Evolutionary conservation across 768 basidiomycete genomes (phyloP), one percentile per base, ranked within the genome.

Genomic region (Lactarius evosmus): DNA sequence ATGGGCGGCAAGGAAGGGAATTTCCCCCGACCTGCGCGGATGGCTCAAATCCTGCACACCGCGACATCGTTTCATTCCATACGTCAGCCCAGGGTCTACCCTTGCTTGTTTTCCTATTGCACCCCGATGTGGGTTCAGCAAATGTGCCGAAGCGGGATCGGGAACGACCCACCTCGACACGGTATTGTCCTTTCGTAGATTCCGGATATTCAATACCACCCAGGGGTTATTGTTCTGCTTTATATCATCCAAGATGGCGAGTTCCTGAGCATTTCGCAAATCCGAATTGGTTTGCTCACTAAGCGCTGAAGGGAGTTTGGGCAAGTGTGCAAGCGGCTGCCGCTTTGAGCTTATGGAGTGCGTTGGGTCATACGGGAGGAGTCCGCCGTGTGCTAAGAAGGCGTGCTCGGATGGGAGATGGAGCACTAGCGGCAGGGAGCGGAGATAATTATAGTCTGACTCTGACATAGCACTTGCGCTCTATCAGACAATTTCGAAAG

Each of bases 351-450:
- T 77, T 19, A 76, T 72, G 32, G 82, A 72, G 65, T 78, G 82
- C 1, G 73, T 75, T 2, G 92, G 88, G 71, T 96, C 85, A 6
- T 79, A 81, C 0, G 93, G 81, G 2, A 98, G 80, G 22, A 96
- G 70, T 7, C 95, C 95, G 1, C 86, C 95, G 68, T 97, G 94
- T 1, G 87, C 91, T 53, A 95, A 79, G 75, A 85, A 86, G 0
- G 85, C 75, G 70, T 95, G 91, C 2, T 88, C 83, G 2, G 81
- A 80, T 0, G 93, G 91, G 17, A 90, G 75, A 71, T 96, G 85
- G 8, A 95, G 77, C 54, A 81, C 78, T 33, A 94, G 76, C 0
- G 95, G 95, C 0, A 94, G 75, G n/a, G 82, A 76, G 33, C 83
- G 73, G 32, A 97, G 80, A 73, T 95, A 98, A n/a, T 77, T 69